Conservation (phyloP, 75 land plant species). For the Selaginella moellendorffii region DNA sequence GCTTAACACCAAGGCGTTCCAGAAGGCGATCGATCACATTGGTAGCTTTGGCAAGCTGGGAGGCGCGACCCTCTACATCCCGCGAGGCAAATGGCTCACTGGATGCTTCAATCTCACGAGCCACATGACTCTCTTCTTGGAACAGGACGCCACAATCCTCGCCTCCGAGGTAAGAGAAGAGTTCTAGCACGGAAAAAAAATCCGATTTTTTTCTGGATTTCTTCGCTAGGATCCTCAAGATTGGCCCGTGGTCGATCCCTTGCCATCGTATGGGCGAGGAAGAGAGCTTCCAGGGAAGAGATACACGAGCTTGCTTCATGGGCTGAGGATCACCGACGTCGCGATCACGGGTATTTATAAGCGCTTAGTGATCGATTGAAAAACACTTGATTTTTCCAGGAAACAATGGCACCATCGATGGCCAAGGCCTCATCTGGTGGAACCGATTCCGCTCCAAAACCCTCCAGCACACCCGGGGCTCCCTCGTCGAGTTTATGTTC, state of each 20-base stretch:
- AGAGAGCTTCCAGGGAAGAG: neutral
- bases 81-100: conserved; percentile 57
- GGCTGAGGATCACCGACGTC: neutral
- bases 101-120: conserved; percentile 76
- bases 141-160: conserved; percentile 43
- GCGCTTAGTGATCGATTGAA: neutral
- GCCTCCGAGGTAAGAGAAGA: conserved; percentile 74
- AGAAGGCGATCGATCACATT: neutral
- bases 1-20: neutral
- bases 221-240: conserved; percentile 7
- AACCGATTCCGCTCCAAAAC: conserved; percentile 27
- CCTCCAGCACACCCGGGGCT: conserved; percentile 53
- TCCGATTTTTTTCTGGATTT: too few species aligned
- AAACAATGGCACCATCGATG: conserved; percentile 53
- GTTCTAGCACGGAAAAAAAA: too few species aligned
- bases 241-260: conserved; percentile 1
- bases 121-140: conserved; percentile 51
- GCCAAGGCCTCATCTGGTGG: conserved; percentile 83
- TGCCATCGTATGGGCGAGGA: conserved; percentile 4
- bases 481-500: conserved; percentile 52
- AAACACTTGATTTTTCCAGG: neutral
- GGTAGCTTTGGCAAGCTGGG: conserved; percentile 9
- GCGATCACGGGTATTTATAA: neutral
- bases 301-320: conserved; percentile 2
- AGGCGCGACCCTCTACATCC: conserved; percentile 43